These are phyloP conservation scores for Cadophora luteo-olivacea DNA, from an alignment of 2,329 filamentous ascomycete species.

Conservation along the genomic window DNA sequence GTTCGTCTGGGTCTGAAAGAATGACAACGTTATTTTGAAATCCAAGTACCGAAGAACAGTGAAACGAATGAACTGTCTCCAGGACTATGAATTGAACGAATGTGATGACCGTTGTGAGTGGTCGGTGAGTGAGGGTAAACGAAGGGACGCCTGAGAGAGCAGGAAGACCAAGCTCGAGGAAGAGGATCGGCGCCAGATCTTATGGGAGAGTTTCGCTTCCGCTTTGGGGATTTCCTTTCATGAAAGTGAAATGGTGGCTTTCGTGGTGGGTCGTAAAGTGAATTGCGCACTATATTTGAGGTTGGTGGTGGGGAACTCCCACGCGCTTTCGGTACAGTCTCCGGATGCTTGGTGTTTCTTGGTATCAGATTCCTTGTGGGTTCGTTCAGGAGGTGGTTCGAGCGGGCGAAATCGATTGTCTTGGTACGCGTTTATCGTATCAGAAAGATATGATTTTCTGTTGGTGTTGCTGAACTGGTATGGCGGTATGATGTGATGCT, in stretches of 20 bases:
- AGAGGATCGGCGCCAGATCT: conserved; percentile 21
- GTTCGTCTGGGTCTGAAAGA: conserved; percentile 18
- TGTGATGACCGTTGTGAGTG: conserved; percentile 14
- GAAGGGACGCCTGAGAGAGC: conserved; percentile 12
- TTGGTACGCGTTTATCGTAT: conserved; percentile 7
- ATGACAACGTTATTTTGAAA: conserved; percentile 15
- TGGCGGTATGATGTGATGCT: not conserved
- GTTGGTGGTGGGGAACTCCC: conserved; percentile 12
- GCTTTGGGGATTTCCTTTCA: conserved; percentile 20
- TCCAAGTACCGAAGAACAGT: conserved; percentile 13
- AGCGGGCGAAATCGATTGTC: conserved; percentile 3
- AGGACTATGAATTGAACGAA: conserved; percentile 22
- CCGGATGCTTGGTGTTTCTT: conserved; percentile 23
- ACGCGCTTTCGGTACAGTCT: conserved; percentile 21
- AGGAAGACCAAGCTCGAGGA: conserved; percentile 1
- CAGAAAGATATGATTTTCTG: conserved; percentile 7
- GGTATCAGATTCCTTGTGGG: conserved; percentile 16
- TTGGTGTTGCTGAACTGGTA: conserved; percentile 1
- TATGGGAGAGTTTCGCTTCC: conserved; percentile 19
- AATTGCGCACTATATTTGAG: conserved; percentile 31
- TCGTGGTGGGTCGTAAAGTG: conserved; percentile 16
- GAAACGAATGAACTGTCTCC: conserved; percentile 25
- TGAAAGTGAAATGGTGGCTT: conserved; percentile 20
- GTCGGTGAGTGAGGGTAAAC: conserved; percentile 16
- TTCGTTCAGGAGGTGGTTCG: conserved; percentile 12